Evolutionary conservation across 768 basidiomycete genomes (phyloP).

Genomic region (Tricholoma saponaceum): DNA sequence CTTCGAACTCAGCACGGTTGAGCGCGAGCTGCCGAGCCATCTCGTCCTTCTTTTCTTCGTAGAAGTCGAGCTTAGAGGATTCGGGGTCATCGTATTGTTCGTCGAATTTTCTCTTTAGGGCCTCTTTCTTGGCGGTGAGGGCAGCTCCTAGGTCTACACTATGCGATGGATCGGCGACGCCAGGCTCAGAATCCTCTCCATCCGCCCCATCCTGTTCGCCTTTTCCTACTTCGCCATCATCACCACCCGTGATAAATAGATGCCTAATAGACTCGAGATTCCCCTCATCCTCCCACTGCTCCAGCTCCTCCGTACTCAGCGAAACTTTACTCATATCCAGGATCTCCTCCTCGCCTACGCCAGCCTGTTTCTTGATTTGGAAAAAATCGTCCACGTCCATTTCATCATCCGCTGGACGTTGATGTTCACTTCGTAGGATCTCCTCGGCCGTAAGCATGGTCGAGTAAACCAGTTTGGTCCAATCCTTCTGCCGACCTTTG

Average conservation of each 20-base stretch:
- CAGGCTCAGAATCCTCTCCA: conserved; percentile 29
- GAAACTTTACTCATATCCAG: conserved; percentile 69
- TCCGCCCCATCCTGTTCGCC: conserved; percentile 39
- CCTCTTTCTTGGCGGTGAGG: conserved; percentile 85
- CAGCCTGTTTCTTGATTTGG: conserved; percentile 42
- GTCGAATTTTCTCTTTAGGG: conserved; percentile 92
- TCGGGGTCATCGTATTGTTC: conserved; percentile 94
- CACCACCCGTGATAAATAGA: conserved; percentile 84
- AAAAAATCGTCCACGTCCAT: conserved; percentile 73
- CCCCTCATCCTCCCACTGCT: conserved; percentile 81
- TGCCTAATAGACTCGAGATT: conserved; percentile 82
- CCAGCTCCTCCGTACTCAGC: conserved; percentile 45
- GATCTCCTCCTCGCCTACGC: conserved; percentile 40
- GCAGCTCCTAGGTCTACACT: conserved; percentile 33
- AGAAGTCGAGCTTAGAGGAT: conserved; percentile 77
- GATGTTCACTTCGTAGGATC: conserved; percentile 43
- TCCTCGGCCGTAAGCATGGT: conserved; percentile 64
- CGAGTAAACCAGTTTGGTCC: conserved; percentile 84
- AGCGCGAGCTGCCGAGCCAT: conserved; percentile 80
- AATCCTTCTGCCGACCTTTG: conserved; percentile 52
- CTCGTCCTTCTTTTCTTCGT: conserved; percentile 88
- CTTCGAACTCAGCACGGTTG: conserved; percentile 83
- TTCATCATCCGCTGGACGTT: conserved; percentile 20
- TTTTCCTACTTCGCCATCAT: conserved; percentile 27
- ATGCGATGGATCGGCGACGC: conserved; percentile 16